These are phyloP conservation scores for Cadophora sp. DNA, from an alignment of 2,329 filamentous ascomycete species.

Conservation along the genomic window DNA sequence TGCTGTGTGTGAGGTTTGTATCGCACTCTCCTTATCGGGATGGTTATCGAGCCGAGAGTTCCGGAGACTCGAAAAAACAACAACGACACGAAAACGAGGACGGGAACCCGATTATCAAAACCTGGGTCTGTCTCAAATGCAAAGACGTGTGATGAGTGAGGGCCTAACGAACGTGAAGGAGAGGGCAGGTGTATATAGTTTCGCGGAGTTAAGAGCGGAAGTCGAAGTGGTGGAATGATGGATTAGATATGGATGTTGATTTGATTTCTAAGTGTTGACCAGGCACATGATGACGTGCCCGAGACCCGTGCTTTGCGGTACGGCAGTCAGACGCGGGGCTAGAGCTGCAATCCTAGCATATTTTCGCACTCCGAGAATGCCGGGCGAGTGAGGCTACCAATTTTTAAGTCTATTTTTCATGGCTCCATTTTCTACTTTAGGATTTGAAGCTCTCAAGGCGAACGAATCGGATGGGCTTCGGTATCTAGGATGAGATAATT, in stretches of 20 bases:
- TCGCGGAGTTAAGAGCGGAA: not conserved
- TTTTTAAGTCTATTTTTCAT: not conserved
- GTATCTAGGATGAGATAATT: not conserved
- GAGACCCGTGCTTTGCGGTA: not conserved
- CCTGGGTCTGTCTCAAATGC: too few species aligned
- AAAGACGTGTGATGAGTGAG: not conserved
- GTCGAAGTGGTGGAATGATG: not conserved
- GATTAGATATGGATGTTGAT: constrained; percentile 10
- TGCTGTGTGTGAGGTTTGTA: not conserved
- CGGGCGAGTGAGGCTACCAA: constrained; percentile 26
- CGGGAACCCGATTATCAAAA: not conserved
- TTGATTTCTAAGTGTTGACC: constrained; percentile 21
- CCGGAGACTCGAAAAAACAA: not conserved
- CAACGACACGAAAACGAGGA: not conserved
- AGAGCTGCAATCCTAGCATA: not conserved
- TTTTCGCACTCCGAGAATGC: constrained; percentile 24
- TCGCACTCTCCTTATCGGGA: not conserved
- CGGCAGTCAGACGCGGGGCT: constrained; percentile 24
- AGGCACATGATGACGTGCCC: constrained; percentile 29
- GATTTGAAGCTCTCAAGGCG: not conserved
- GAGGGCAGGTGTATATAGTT: not conserved
- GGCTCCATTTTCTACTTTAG: not conserved
- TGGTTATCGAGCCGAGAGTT: constrained; percentile 9
- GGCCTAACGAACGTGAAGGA: not conserved
- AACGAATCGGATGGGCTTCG: not conserved